Evolutionary conservation across 345 rosid genomes (phyloP).

Genomic region (Gossypium herbaceum): DNA sequence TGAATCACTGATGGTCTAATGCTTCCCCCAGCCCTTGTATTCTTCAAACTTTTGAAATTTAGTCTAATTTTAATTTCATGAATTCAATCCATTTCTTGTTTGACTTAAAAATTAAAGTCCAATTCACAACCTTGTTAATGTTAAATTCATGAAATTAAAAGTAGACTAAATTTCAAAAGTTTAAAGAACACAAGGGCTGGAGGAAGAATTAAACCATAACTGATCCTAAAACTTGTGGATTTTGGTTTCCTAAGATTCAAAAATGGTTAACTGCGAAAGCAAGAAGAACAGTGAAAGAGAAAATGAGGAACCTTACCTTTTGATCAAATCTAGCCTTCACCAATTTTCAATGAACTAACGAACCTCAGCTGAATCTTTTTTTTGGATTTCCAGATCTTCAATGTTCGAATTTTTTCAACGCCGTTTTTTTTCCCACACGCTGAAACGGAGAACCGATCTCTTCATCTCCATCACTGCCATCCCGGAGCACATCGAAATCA

Average conservation of each 20-base stretch:
- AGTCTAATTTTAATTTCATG: no score
- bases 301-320: neutral
- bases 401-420: constrained; percentile 16
- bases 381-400: neutral
- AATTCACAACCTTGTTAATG: no score
- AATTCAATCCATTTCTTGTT: no score
- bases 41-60: no score
- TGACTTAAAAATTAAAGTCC: no score
- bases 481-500: neutral
- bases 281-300: neutral
- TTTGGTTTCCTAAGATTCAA: neutral
- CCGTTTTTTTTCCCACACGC: constrained; percentile 16
- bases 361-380: neutral
- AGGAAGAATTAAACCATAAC: no score
- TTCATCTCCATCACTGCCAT: neutral
- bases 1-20: no score
- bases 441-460: constrained; percentile 16
- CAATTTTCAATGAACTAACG: constrained; percentile 3
- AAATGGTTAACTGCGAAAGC: neutral
- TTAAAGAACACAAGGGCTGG: no score
- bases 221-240: neutral
- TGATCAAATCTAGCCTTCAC: neutral
- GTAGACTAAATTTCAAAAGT: no score
- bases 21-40: no score
- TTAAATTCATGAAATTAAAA: no score